Conservation (phyloP, 2,329 filamentous ascomycete species). For the Aspergillus amoenus region DNA sequence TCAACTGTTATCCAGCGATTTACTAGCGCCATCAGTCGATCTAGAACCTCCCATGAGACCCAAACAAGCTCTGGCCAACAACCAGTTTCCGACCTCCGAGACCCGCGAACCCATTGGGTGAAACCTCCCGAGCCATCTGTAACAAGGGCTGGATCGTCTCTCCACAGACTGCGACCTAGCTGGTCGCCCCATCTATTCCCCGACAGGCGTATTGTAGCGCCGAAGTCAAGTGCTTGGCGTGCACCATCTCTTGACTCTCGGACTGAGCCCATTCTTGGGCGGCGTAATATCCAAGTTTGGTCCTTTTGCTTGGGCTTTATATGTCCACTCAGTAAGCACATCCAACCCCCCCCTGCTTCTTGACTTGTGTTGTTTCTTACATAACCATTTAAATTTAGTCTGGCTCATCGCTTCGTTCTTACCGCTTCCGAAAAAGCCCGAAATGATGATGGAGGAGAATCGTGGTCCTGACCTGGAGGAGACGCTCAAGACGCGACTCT, state of each 20-base stretch:
- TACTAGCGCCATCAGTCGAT: conserved; percentile 31
- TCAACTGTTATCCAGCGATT: conserved; percentile 31
- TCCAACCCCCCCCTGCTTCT: background rate
- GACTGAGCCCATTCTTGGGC: conserved; percentile 61
- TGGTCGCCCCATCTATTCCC: conserved; percentile 72
- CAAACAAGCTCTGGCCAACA: conserved; percentile 12
- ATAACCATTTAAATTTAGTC: conserved; percentile 44
- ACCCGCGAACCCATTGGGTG: conserved; percentile 47
- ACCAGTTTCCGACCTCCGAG: conserved; percentile 30
- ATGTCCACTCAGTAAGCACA: conserved; percentile 66
- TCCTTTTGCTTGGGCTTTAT: conserved; percentile 76
- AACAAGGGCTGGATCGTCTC: conserved; percentile 30
- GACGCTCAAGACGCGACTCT: conserved; percentile 46
- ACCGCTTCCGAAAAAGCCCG: conserved; percentile 63
- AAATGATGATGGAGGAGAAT: conserved; percentile 53
- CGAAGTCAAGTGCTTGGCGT: conserved; percentile 63
- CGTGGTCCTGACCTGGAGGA: conserved; percentile 40
- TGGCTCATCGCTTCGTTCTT: conserved; percentile 80
- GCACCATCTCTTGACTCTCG: conserved; percentile 70
- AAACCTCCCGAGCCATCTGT: conserved; percentile 26
- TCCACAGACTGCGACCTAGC: conserved; percentile 55
- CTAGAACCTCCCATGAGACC: conserved; percentile 21
- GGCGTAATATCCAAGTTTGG: conserved; percentile 71
- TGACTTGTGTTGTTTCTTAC: conserved; percentile 6
- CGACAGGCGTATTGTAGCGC: conserved; percentile 60